A percentile compares a stretch with the other conserved stretches of the same genome.
Conservation (phyloP, 257 asterid species). For the Solanum chiquidenum region DNA sequence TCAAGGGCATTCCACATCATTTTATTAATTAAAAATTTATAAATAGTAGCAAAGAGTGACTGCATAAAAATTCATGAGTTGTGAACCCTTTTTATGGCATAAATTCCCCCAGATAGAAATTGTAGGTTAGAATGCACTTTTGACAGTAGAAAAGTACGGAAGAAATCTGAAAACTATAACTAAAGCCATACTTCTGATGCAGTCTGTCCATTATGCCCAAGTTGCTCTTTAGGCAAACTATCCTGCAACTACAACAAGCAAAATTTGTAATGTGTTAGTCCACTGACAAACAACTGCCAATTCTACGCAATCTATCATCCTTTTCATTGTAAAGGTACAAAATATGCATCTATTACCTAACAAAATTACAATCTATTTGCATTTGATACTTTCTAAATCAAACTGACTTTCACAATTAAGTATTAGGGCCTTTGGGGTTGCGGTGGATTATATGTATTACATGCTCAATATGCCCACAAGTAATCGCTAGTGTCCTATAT, state of each 20-base stretch:
- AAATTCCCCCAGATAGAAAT: background rate
- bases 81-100: background rate
- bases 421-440: background rate
- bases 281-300: background rate
- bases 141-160: background rate
- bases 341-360: background rate
- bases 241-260: constrained; percentile 31
- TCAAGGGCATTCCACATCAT: background rate
- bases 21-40: background rate
- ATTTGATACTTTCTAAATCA: background rate
- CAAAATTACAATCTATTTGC: background rate
- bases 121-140: background rate
- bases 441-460: background rate
- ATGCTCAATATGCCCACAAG: background rate
- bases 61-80: background rate
- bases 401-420: background rate
- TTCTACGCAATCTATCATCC: background rate
- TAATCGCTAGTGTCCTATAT: background rate
- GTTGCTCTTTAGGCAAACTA: constrained; percentile 40
- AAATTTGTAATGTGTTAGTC: background rate
- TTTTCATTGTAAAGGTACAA: background rate
- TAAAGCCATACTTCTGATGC: constrained; percentile 39
- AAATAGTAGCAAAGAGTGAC: background rate
- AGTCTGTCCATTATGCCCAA: constrained; percentile 34
- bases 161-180: background rate